Conservation (phyloP, 805 yeast genomes). For the Wickerhamomyces queroliae region DNA sequence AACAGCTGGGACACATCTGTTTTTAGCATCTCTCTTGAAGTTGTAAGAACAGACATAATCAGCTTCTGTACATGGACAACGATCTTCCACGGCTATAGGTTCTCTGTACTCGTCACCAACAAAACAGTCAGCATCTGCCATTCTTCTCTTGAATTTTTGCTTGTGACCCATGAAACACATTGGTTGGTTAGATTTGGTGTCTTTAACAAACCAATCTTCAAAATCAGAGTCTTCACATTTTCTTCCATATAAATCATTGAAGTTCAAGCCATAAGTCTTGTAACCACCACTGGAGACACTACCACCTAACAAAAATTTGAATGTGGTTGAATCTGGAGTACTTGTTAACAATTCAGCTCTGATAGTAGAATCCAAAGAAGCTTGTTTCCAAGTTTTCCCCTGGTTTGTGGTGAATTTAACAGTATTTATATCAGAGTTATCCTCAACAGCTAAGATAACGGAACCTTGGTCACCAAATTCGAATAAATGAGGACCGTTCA, state of each 20-base stretch:
- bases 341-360: conserved; percentile 42
- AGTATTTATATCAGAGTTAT: conserved; percentile 26
- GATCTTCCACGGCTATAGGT: conserved; percentile 36
- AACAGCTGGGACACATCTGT: conserved; percentile 42
- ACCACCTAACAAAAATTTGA: conserved; percentile 50
- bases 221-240: conserved; percentile 42
- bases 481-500: conserved; percentile 46
- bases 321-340: conserved; percentile 66
- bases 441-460: conserved; percentile 56
- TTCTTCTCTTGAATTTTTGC: conserved; percentile 60
- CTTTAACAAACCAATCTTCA: conserved; percentile 58
- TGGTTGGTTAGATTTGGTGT: conserved; percentile 21
- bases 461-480: conserved; percentile 79
- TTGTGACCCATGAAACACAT: conserved; percentile 65
- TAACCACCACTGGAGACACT: conserved; percentile 12
- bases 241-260: conserved; percentile 45
- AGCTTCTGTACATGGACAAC: conserved; percentile 55
- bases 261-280: conserved; percentile 39
- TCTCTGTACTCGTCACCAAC: conserved; percentile 31
- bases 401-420: conserved; percentile 62
- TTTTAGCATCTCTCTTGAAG: conserved; percentile 30
- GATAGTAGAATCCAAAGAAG: conserved; percentile 39
- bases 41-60: conserved; percentile 72
- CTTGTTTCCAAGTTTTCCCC: conserved; percentile 59
- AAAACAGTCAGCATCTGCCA: conserved; percentile 55